Evolutionary conservation across 106 monocot genomes (phyloP).

Genomic region (Amphibolis antarctica): DNA sequence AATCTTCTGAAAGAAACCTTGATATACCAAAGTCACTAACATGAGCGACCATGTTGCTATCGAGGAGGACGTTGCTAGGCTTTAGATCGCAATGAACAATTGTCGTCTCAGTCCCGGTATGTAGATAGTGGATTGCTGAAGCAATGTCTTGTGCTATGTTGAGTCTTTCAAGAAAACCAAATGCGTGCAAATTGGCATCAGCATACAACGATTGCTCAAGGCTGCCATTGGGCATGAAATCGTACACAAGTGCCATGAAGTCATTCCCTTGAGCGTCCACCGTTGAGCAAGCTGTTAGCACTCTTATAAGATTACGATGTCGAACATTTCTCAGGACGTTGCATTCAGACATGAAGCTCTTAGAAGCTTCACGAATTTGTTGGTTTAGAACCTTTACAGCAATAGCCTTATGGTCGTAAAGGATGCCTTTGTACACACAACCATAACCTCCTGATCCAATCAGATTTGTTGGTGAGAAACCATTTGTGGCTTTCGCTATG

Average conservation of each 20-base stretch:
- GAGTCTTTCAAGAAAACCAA: background rate
- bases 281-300: conserved; percentile 6
- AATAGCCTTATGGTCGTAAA: background rate
- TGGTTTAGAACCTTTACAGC: conserved; percentile 21
- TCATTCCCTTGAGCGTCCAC: conserved; percentile 10
- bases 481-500: conserved; percentile 1
- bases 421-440: conserved; percentile 12
- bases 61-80: conserved; percentile 23
- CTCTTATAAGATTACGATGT: conserved; percentile 14
- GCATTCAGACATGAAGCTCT: conserved; percentile 18
- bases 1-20: conserved; percentile 19
- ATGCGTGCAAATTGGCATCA: background rate
- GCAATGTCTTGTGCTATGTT: conserved; percentile 2
- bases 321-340: conserved; percentile 7
- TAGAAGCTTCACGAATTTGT: background rate
- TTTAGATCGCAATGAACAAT: conserved; percentile 32
- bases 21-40: conserved; percentile 49
- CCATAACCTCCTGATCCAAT: conserved; percentile 15
- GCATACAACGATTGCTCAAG: conserved; percentile 11
- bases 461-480: conserved; percentile 11
- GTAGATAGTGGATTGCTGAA: background rate
- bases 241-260: conserved; percentile 21
- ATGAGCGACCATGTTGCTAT: background rate
- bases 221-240: conserved; percentile 15
- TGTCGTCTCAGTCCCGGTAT: conserved; percentile 3